Evolutionary conservation across 176 grass and related monocot genomes (phyloP).

Genomic region (Otatea glauca): DNA sequence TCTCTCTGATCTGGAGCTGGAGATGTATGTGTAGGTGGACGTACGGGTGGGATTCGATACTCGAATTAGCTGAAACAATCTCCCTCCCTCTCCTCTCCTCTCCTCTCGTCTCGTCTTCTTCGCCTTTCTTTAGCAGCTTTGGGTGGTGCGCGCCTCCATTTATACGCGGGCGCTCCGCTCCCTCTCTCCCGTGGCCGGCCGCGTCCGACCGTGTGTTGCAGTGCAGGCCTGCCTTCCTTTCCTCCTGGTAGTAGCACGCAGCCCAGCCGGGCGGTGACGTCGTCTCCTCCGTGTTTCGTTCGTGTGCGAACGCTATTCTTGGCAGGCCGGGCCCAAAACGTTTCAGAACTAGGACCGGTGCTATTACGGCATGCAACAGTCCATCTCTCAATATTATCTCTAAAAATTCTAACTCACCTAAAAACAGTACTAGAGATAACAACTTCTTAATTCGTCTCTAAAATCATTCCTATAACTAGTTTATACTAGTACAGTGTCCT

Average conservation of each 20-base stretch:
- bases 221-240: background rate
- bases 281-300: background rate
- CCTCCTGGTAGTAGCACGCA: background rate
- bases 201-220: background rate
- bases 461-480: too few species aligned
- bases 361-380: too few species aligned
- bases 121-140: background rate
- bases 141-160: background rate
- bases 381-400: too few species aligned
- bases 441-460: too few species aligned
- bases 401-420: too few species aligned
- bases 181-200: background rate
- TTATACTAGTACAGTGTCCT: too few species aligned
- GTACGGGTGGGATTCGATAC: background rate
- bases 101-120: background rate
- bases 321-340: background rate
- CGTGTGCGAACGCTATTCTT: background rate
- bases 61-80: background rate
- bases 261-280: background rate
- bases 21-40: background rate
- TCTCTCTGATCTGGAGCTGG: background rate
- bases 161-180: background rate
- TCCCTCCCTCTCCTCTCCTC: background rate
- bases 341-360: too few species aligned
- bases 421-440: too few species aligned